A percentile compares a stretch with the other conserved stretches of the same genome.
phyloP scores from a whole-genome alignment of 2,329 filamentous ascomycete species.

The Pezicula rhizophila region DNA sequence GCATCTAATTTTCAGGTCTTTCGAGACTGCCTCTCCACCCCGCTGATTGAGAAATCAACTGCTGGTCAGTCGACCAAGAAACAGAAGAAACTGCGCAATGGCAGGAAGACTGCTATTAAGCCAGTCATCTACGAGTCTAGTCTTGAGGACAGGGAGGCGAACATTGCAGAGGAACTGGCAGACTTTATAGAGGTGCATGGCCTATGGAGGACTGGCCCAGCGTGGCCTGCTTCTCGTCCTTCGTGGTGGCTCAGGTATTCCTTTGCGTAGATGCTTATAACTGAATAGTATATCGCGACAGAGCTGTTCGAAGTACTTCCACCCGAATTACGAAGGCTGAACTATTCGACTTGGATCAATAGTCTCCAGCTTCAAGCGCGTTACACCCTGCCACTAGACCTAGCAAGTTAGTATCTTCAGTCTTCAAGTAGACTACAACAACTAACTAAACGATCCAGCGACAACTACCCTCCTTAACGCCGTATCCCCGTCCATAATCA shows the following conservation, averaged over 20 bases:
- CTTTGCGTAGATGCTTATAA: background rate
- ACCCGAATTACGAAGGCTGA: constrained; percentile 50
- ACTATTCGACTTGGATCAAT: constrained; percentile 50
- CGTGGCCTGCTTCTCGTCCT: too few relatives aligned
- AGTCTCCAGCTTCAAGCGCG: constrained; percentile 41
- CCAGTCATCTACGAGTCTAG: constrained; percentile 1
- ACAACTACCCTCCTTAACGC: constrained; percentile 41
- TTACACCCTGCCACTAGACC: constrained; percentile 53
- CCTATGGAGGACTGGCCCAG: background rate
- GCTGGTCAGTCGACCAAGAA: constrained; percentile 32
- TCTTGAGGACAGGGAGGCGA: constrained; percentile 3
- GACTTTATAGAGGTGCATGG: constrained; percentile 56
- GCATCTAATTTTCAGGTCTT: constrained; percentile 61
- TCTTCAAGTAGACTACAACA: too few relatives aligned
- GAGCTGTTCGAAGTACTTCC: constrained; percentile 66
- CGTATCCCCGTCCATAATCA: constrained; percentile 49
- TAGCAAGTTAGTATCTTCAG: constrained; percentile 4
- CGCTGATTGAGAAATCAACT: constrained; percentile 57
- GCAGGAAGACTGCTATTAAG: constrained; percentile 19
- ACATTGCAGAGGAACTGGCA: constrained; percentile 54
- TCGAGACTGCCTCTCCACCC: constrained; percentile 66
- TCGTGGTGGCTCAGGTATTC: too few relatives aligned
- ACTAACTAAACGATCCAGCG: background rate
- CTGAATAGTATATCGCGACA: constrained; percentile 58
- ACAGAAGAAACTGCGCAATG: constrained; percentile 34